Percentiles rank a stretch among this genome's conserved stretches.
Evolutionary conservation across 176 grass and related monocot species (phyloP).

Genomic region (Poa annua): DNA sequence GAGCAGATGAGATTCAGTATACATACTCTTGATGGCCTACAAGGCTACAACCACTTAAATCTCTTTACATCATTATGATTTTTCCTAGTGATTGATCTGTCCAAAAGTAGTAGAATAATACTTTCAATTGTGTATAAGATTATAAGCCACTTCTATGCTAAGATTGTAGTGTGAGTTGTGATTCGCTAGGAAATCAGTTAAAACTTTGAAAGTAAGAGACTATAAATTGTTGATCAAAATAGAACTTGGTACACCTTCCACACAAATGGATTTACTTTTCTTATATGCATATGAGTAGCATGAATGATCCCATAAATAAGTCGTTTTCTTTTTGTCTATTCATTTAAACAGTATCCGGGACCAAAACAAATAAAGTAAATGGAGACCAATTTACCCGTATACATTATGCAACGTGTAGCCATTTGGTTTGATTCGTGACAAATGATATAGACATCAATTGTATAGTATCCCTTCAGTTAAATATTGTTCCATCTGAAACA

Average conservation of each 20-base stretch:
- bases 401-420: not conserved
- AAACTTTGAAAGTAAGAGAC: not conserved
- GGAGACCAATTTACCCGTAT: not conserved
- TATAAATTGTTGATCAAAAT: not conserved
- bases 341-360: conserved; percentile 5
- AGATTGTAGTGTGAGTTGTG: not conserved
- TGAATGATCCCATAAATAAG: not conserved
- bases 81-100: not conserved
- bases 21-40: not conserved
- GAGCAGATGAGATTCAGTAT: not conserved
- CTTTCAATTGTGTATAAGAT: not conserved
- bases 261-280: not conserved
- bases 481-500: not conserved
- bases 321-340: not conserved
- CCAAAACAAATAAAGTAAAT: conserved; percentile 17
- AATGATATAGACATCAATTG: not conserved
- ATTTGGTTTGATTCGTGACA: not conserved
- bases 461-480: not conserved
- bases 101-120: conserved; percentile 5
- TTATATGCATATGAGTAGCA: not conserved
- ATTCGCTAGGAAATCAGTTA: not conserved
- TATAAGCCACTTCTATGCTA: not conserved
- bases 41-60: not conserved
- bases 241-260: not conserved
- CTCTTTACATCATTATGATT: not conserved